These are phyloP conservation scores for Spathaspora arborariae DNA, from an alignment of 805 yeast genomes.

Conservation along the genomic window DNA sequence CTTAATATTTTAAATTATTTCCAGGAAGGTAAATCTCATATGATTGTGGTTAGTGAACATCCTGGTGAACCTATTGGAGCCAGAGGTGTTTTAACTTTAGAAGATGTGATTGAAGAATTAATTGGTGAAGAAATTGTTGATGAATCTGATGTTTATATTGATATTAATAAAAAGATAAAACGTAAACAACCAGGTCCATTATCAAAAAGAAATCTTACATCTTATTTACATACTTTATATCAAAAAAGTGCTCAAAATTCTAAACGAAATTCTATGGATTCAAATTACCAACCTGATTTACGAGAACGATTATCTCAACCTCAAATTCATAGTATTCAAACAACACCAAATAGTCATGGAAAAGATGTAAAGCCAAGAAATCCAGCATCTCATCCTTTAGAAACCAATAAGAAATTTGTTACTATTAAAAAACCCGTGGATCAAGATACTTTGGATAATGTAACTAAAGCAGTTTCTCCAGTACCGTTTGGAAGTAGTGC, in stretches of 20 bases:
- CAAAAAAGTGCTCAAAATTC: conserved; percentile 27
- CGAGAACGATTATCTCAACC: conserved; percentile 7
- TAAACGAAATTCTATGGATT: conserved; percentile 42
- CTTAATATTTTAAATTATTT: conserved; percentile 90
- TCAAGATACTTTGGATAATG: conserved; percentile 15
- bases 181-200: conserved; percentile 73
- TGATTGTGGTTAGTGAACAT: conserved; percentile 84
- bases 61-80: conserved; percentile 89
- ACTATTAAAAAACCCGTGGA: conserved; percentile 58
- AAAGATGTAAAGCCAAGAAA: conserved; percentile 52
- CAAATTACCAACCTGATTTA: conserved; percentile 5
- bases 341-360: conserved; percentile 12
- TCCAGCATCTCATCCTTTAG: conserved; percentile 67
- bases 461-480: conserved; percentile 11
- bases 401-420: conserved; percentile 60
- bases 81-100: conserved; percentile 85
- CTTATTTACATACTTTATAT: conserved; percentile 63
- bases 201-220: conserved; percentile 63
- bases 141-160: conserved; percentile 91
- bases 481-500: conserved; percentile 11
- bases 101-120: conserved; percentile 96
- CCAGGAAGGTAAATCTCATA: conserved; percentile 97
- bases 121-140: conserved; percentile 98
- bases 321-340: not conserved
- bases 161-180: conserved; percentile 83